Base-by-base conservation (phyloP, 139 green algal species). In the Ostreobium quekettii region DNA sequence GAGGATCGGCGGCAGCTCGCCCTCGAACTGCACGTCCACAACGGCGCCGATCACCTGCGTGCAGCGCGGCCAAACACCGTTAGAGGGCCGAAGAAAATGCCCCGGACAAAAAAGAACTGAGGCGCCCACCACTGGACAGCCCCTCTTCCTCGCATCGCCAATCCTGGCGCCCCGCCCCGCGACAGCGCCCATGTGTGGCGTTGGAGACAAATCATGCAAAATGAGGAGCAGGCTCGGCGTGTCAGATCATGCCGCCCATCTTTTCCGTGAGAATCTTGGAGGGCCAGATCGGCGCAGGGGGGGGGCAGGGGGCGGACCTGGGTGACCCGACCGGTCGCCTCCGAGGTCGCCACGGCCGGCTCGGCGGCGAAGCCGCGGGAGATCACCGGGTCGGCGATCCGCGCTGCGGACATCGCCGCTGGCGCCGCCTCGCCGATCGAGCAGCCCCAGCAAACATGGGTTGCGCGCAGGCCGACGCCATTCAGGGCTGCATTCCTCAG, bases 11-110 rank as follows among this genome's bases (percentile, higher is more conserved):
- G 95, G 95, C 48, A 99, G 84, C 46, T 95, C 82, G 71, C 89
- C 91, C 64, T 93, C 89, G 70, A 98, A 99, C 61, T 95, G 87
- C 47, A 98, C 94, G 64, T 98, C 94, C 26, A 98, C 94, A 4
- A 98, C 94, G 49, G 94, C 93, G 36, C 94, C 94, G 66, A 98
- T 96, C 36, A 98, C 90, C 85, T 97, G 79, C 15, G 28, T 33
- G n/a, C 42, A 11, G 19, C 42, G 15, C 15, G 19, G 42, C 15
- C 11, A 53, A 26, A 53, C n/a, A n/a, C n/a, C n/a, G n/a, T n/a
- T n/a, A n/a, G n/a, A n/a, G n/a, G n/a, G n/a, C n/a, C n/a, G n/a
- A n/a, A n/a, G n/a, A n/a, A n/a, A n/a, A n/a, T n/a, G n/a, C n/a
- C n/a, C n/a, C n/a, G 19, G 42, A 53, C 11, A 53, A 53, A 53